A percentile compares a stretch with the other conserved stretches of the same genome.
phyloP scores from a whole-genome alignment of 345 rosid genomes.

The Brassica rapa region DNA sequence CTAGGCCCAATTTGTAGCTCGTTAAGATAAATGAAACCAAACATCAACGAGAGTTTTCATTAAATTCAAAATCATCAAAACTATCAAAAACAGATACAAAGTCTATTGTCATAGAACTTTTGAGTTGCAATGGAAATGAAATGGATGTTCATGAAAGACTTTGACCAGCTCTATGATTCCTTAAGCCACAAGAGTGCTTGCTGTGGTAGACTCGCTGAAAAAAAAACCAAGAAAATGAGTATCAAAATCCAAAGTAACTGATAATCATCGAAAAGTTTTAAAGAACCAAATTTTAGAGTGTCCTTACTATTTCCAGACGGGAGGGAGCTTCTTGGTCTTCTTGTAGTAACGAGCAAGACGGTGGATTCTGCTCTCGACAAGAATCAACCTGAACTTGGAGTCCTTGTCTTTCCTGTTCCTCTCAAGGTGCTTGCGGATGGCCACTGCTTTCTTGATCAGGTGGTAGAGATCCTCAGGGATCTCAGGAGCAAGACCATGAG shows the following conservation, averaged over 20 bases:
- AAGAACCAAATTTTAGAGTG: background rate
- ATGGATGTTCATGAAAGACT: conserved; percentile 1
- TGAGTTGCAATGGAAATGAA: conserved; percentile 9
- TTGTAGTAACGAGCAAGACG: conserved; percentile 94
- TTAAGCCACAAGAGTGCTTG: conserved; percentile 71
- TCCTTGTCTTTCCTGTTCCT: conserved; percentile 97
- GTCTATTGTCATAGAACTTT: background rate
- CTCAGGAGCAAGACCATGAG: conserved; percentile 87
- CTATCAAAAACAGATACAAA: conserved; percentile 16
- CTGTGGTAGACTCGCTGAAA: conserved; percentile 66
- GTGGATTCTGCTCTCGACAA: conserved; percentile 93
- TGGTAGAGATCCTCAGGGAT: conserved; percentile 92
- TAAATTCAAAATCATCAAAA: conserved; percentile 20
- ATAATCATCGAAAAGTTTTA: background rate
- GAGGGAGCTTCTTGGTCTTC: conserved; percentile 95
- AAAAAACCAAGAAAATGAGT: background rate
- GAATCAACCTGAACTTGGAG: conserved; percentile 84
- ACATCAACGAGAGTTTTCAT: background rate
- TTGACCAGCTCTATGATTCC: background rate
- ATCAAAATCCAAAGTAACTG: background rate
- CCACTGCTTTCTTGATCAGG: conserved; percentile 89
- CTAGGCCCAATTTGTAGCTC: background rate
- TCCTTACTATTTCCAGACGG: conserved; percentile 90
- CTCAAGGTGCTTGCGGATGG: conserved; percentile 92
- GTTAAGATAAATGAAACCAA: background rate